Conservation (phyloP, 2,329 filamentous ascomycete species). For the Diaporthe helianthi region DNA sequence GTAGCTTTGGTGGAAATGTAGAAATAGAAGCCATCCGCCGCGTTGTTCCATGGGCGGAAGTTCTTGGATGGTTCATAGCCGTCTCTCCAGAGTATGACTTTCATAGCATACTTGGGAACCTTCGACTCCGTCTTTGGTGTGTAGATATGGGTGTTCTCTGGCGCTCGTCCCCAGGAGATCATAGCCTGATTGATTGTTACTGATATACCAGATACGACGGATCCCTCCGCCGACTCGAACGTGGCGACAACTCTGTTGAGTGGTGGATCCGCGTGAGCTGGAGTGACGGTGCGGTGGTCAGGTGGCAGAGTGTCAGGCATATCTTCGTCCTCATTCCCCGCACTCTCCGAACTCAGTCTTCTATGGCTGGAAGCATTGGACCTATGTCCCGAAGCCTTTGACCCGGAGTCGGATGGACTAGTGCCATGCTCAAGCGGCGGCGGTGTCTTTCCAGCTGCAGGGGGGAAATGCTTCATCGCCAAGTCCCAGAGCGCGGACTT, state of each 20-base stretch:
- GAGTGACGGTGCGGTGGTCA: conserved; percentile 47
- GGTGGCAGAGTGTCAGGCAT: conserved; percentile 48
- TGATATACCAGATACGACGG: conserved; percentile 66
- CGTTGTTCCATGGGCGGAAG: conserved; percentile 57
- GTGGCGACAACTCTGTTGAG: conserved; percentile 64
- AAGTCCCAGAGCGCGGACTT: conserved; percentile 61
- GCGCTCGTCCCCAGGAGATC: conserved; percentile 79
- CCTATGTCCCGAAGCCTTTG: conserved; percentile 19
- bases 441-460: conserved; percentile 40
- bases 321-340: conserved; percentile 26
- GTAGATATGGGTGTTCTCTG: conserved; percentile 73
- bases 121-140: conserved; percentile 67
- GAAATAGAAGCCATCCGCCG: conserved; percentile 68
- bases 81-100: conserved; percentile 76
- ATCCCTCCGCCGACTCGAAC: conserved; percentile 70
- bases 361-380: conserved; percentile 7
- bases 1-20: conserved; percentile 82
- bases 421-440: conserved; percentile 13
- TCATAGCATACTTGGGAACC: conserved; percentile 83
- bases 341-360: conserved; percentile 2
- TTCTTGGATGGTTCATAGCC: conserved; percentile 67
- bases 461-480: conserved; percentile 66
- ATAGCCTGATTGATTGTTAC: conserved; percentile 72
- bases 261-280: conserved; percentile 42
- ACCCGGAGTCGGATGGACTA: conserved; percentile 24